phyloP scores from a whole-genome alignment of 2,329 filamentous ascomycete species.

The Dactylonectria estremocensis region DNA sequence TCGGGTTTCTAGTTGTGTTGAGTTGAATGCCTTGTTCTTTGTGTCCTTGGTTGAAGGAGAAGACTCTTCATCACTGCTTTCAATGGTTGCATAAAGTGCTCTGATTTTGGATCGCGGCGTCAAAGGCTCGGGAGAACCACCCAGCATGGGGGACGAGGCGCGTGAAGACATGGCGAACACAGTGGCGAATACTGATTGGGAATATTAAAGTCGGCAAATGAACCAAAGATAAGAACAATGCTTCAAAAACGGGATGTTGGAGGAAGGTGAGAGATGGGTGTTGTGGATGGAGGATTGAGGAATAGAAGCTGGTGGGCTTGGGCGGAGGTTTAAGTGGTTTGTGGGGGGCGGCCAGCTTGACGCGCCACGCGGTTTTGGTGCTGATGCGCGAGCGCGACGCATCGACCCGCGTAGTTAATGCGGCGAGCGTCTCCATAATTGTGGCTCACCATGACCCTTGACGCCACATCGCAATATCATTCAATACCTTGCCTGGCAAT shows the following conservation, averaged over 20 bases:
- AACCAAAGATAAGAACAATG: conserved; percentile 16
- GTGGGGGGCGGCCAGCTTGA: conserved; percentile 47
- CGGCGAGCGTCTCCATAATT: conserved; percentile 7
- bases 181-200: conserved; percentile 18
- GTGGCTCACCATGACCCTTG: not conserved
- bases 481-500: not conserved
- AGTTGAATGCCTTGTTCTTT: conserved; percentile 31
- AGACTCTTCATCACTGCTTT: conserved; percentile 65
- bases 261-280: conserved; percentile 1
- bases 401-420: conserved; percentile 44
- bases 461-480: not conserved
- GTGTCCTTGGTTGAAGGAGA: conserved; percentile 33
- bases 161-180: conserved; percentile 63
- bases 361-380: conserved; percentile 49
- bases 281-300: conserved; percentile 28
- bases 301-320: conserved; percentile 6
- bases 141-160: conserved; percentile 61
- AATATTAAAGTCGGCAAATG: not conserved
- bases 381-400: conserved; percentile 46
- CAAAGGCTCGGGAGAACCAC: conserved; percentile 61
- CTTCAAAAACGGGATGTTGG: not conserved
- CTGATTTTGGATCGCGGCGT: conserved; percentile 70
- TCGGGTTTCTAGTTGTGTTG: conserved; percentile 24
- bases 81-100: conserved; percentile 66
- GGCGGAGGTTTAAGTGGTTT: conserved; percentile 42